Conservation (phyloP, 1,284 basidiomycete species). For the Sanguinoderma infundibulare region DNA sequence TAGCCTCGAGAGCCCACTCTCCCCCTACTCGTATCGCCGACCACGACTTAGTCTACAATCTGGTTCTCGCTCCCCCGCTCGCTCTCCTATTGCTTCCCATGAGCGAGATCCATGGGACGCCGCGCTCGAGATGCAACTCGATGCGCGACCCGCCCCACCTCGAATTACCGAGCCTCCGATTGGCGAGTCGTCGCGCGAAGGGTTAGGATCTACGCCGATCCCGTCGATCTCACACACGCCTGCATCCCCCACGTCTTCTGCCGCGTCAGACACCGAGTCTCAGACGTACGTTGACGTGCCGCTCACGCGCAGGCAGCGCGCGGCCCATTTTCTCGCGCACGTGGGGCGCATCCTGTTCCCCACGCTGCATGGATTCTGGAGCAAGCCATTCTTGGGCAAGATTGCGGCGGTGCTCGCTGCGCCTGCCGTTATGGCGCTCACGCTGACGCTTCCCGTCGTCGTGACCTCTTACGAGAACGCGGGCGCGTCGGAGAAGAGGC, state of each 20-base stretch:
- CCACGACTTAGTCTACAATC: slow-evolving; percentile 53
- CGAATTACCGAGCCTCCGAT: slow-evolving; percentile 35
- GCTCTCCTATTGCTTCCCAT: slow-evolving; percentile 20
- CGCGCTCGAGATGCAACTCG: slow-evolving; percentile 51
- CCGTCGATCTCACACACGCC: slow-evolving; percentile 62
- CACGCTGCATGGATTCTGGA: slow-evolving; percentile 76
- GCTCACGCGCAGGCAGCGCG: slow-evolving; percentile 45
- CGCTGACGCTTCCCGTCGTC: slow-evolving; percentile 91
- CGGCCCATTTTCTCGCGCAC: slow-evolving; percentile 43
- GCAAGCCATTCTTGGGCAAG: slow-evolving; percentile 76
- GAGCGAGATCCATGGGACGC: slow-evolving; percentile 52
- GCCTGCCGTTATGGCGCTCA: slow-evolving; percentile 86
- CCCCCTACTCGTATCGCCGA: slow-evolving; percentile 76
- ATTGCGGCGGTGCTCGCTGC: slow-evolving; percentile 82
- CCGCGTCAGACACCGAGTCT: slow-evolving; percentile 39
- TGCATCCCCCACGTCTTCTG: slow-evolving; percentile 48
- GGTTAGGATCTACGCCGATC: slow-evolving; percentile 38
- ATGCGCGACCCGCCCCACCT: slow-evolving; percentile 45
- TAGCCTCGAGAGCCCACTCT: slow-evolving; percentile 72
- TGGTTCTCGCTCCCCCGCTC: slow-evolving; percentile 27
- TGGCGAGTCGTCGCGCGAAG: slow-evolving; percentile 30
- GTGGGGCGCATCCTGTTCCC: slow-evolving; percentile 80
- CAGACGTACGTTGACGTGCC: slow-evolving; percentile 49
- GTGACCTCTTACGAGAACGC: slow-evolving; percentile 57
- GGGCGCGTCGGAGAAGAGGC: slow-evolving; percentile 44